Conservation (phyloP, 2,329 filamentous ascomycete genomes). For the Trichoderma semiorbis region DNA sequence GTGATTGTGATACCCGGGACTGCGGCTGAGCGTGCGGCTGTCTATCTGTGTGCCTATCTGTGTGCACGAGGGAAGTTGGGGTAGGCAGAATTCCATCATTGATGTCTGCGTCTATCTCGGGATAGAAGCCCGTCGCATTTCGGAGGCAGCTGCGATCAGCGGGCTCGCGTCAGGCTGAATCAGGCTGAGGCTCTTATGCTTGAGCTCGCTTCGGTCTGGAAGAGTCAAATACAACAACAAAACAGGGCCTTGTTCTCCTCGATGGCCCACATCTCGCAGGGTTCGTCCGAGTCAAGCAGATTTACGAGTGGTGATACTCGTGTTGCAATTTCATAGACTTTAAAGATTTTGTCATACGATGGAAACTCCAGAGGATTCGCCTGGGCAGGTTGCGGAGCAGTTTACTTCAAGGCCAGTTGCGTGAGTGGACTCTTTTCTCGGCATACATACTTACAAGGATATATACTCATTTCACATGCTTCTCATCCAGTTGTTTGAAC, state of each 20-base stretch:
- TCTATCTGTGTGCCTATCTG: not conserved
- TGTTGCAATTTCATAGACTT: not conserved
- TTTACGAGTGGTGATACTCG: not conserved
- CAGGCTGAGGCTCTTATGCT: constrained; percentile 3
- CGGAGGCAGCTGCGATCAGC: not conserved
- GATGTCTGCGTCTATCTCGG: not conserved
- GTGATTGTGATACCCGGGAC: not conserved
- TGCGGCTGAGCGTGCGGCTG: not conserved
- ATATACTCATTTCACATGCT: not conserved
- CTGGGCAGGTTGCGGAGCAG: constrained; percentile 17
- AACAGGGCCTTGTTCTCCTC: not conserved
- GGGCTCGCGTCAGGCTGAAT: not conserved
- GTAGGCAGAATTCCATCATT: not conserved
- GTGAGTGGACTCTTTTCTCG: constrained; percentile 22
- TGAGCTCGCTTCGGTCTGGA: not conserved
- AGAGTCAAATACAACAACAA: not conserved
- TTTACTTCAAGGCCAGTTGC: constrained; percentile 27
- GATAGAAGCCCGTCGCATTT: not conserved
- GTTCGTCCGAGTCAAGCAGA: not conserved
- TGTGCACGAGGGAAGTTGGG: not conserved
- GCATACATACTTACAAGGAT: not conserved
- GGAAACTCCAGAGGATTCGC: not conserved
- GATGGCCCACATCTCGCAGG: constrained; percentile 6
- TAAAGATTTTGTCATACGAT: not conserved
- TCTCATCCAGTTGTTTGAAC: constrained; percentile 29